A percentile compares a stretch with the other conserved stretches of the same genome.
Evolutionary conservation across 176 grass and related monocot genomes (phyloP).

Genomic region (Avena atlantica): DNA sequence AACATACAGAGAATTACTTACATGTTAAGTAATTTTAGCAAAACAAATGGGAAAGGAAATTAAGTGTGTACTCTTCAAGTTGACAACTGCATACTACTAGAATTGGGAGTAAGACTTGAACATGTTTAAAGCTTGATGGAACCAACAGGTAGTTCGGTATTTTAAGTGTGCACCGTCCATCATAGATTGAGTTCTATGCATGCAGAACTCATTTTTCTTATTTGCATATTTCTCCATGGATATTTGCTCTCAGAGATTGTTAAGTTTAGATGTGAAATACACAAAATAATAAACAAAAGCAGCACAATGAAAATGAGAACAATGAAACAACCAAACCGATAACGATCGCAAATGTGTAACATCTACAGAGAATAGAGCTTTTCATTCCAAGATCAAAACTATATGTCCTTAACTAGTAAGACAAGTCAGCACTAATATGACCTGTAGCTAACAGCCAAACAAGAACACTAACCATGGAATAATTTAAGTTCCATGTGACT

Average conservation of each 20-base stretch:
- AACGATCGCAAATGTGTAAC: not conserved
- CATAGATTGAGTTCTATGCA: not conserved
- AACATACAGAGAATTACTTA: conserved; percentile 24
- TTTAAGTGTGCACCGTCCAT: conserved; percentile 20
- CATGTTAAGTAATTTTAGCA: conserved; percentile 8
- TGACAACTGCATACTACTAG: not conserved
- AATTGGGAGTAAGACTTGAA: conserved; percentile 20
- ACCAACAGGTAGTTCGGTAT: conserved; percentile 11
- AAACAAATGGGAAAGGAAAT: not conserved
- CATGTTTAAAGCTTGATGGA: conserved; percentile 11
- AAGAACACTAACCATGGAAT: conserved; percentile 18
- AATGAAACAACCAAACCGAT: conserved; percentile 6
- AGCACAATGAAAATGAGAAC: conserved; percentile 17
- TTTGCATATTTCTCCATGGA: not conserved
- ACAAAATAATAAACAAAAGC: not conserved
- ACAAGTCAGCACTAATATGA: conserved; percentile 12
- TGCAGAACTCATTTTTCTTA: conserved; percentile 28
- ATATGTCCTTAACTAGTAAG: conserved; percentile 20
- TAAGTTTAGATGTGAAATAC: conserved; percentile 31
- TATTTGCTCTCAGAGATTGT: conserved; percentile 15
- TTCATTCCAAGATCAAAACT: conserved; percentile 18
- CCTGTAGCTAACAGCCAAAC: conserved; percentile 4
- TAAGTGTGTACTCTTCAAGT: not conserved
- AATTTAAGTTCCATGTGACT: conserved; percentile 14
- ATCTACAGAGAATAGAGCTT: conserved; percentile 15